Evolutionary conservation across 495 filamentous ascomycete genomes (phyloP).

Genomic region (Cryomyces minteri): DNA sequence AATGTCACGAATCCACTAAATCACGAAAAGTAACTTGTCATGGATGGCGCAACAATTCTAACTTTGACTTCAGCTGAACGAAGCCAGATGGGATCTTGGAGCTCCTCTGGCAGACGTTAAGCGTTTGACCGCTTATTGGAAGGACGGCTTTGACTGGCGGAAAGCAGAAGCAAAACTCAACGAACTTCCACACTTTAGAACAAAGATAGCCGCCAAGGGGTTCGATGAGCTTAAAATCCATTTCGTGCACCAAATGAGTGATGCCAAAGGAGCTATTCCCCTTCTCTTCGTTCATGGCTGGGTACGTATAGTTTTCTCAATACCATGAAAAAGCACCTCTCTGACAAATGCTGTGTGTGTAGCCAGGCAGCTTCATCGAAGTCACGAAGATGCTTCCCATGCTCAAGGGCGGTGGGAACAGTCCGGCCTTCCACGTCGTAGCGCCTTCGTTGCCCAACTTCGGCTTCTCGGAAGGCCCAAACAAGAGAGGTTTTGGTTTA

Average conservation of each 20-base stretch:
- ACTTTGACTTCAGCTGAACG: too few species aligned
- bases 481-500: constrained; percentile 21
- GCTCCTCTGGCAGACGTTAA: constrained; percentile 29
- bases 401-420: constrained; percentile 2
- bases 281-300: constrained; percentile 30
- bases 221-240: constrained; percentile 26
- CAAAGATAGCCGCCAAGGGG: constrained; percentile 17
- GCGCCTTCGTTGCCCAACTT: constrained; percentile 8
- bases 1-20: too few species aligned
- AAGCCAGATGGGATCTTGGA: constrained; percentile 8
- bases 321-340: neutral
- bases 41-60: too few species aligned
- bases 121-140: constrained; percentile 26
- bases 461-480: constrained; percentile 8
- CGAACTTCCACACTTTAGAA: constrained; percentile 23
- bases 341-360: neutral
- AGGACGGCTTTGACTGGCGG: constrained; percentile 30
- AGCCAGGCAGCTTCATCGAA: constrained; percentile 6
- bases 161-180: constrained; percentile 24
- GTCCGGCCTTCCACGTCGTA: constrained; percentile 10
- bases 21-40: too few species aligned
- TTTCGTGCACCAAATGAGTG: constrained; percentile 26
- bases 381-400: constrained; percentile 3
- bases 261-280: constrained; percentile 20
- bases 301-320: neutral